Percentiles rank a stretch among this genome's conserved stretches.
Conservation (phyloP, 1,284 basidiomycete species). For the Termitomyces sp. region DNA sequence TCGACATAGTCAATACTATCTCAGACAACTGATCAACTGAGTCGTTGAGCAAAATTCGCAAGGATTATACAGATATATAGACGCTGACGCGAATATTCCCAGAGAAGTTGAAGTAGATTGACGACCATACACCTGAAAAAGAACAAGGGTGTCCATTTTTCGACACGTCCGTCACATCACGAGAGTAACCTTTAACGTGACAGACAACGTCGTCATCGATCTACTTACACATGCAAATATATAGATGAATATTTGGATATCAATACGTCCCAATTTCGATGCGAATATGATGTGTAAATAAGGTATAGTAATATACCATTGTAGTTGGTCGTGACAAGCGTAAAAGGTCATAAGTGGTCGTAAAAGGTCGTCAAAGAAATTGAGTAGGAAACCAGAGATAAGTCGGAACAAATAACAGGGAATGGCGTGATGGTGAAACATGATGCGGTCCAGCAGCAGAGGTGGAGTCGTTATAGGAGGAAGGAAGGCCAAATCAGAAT, state of each 20-base stretch:
- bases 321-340: constrained; percentile 10
- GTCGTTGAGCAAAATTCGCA: background rate
- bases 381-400: background rate
- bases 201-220: background rate
- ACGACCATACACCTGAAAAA: background rate
- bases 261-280: constrained; percentile 6
- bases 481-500: background rate
- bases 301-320: constrained; percentile 1
- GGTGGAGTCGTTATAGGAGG: background rate
- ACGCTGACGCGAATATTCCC: too few species aligned
- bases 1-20: background rate
- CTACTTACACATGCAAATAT: background rate
- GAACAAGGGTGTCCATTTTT: background rate
- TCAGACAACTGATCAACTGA: background rate
- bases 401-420: constrained; percentile 6
- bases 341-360: constrained; percentile 16
- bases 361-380: constrained; percentile 12
- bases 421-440: constrained; percentile 13
- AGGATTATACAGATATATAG: background rate
- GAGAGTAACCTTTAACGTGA: constrained; percentile 5
- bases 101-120: background rate
- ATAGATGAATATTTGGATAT: background rate
- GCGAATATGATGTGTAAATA: constrained; percentile 6
- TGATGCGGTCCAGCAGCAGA: constrained; percentile 15
- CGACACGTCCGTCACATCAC: constrained; percentile 5